Conservation (phyloP, 2,329 filamentous ascomycete genomes). For the Lithohypha guttulata region DNA sequence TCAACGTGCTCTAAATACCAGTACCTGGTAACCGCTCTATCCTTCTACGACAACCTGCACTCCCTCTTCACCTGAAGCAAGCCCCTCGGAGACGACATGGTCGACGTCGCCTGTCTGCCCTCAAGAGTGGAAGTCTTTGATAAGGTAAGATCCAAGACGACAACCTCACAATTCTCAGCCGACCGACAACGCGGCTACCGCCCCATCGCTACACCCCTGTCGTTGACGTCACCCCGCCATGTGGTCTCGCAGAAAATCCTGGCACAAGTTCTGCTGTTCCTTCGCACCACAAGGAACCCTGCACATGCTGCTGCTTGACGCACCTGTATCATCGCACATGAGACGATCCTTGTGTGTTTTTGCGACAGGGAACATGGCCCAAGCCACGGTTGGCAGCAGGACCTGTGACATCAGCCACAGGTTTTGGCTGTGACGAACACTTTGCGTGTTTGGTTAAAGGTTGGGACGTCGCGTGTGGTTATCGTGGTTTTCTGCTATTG, state of each 20-base stretch:
- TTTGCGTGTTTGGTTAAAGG: neutral
- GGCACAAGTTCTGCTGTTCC: neutral
- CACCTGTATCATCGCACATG: too few species aligned
- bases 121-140: too few species aligned
- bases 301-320: neutral
- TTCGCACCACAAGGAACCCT: neutral
- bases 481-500: neutral
- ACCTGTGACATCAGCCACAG: constrained; percentile 7
- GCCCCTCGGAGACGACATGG: too few species aligned
- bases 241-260: neutral
- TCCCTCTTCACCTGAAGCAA: too few species aligned
- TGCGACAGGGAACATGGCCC: neutral
- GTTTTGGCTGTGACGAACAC: neutral
- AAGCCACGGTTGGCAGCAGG: neutral
- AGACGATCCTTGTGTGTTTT: neutral
- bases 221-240: neutral
- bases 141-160: too few species aligned
- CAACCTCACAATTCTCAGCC: too few species aligned
- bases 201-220: too few species aligned
- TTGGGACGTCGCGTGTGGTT: neutral
- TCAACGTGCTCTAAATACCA: too few species aligned
- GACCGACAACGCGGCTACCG: too few species aligned
- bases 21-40: too few species aligned
- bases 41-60: too few species aligned
- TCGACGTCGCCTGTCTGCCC: too few species aligned